Conservation (phyloP, 257 asterid genomes). For the Paraleonurus japonicus region DNA sequence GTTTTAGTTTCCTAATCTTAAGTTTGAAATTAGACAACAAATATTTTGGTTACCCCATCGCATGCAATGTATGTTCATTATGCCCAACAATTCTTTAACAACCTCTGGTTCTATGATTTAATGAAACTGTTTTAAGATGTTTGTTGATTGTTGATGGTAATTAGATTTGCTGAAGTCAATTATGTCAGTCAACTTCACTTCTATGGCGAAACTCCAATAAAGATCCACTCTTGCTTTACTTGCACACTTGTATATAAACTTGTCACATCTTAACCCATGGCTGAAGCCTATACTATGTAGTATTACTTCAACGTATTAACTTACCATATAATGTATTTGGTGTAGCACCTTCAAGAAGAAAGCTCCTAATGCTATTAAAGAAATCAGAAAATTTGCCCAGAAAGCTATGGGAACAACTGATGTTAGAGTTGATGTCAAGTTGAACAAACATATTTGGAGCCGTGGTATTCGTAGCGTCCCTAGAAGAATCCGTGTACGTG, state of each 20-base stretch:
- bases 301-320: background rate
- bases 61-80: background rate
- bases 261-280: background rate
- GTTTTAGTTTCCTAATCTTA: background rate
- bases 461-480: constrained; percentile 56
- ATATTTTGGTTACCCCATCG: background rate
- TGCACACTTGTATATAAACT: background rate
- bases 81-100: background rate
- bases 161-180: background rate
- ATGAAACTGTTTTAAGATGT: background rate
- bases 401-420: constrained; percentile 59
- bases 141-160: background rate
- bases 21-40: background rate
- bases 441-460: constrained; percentile 57
- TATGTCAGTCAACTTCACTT: background rate
- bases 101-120: background rate
- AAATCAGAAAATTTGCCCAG: constrained; percentile 48
- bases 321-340: background rate
- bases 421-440: constrained; percentile 49
- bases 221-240: background rate
- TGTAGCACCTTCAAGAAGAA: constrained; percentile 55
- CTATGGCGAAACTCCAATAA: background rate
- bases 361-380: constrained; percentile 55
- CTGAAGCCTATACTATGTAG: background rate
- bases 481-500: constrained; percentile 47